Percentiles rank a stretch among this genome's conserved stretches.
Conservation (phyloP, 2,329 filamentous ascomycete genomes). For the Chaetomiaceae sp. region DNA sequence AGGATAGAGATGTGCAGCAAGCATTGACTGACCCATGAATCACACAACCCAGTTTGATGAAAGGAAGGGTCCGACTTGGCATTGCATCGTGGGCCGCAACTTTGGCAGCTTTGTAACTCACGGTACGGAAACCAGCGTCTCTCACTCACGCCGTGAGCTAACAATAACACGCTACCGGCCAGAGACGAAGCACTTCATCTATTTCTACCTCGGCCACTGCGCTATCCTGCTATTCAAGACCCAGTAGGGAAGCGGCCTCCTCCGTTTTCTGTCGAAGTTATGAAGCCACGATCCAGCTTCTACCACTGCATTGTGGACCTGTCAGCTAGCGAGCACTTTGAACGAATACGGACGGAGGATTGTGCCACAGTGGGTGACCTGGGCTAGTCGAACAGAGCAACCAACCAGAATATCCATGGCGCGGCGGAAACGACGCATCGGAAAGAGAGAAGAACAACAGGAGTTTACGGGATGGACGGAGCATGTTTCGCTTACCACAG, state of each 20-base stretch:
- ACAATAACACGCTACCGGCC: slow-evolving; percentile 17
- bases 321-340: slow-evolving; percentile 3
- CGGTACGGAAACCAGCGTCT: slow-evolving; percentile 51
- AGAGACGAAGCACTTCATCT: slow-evolving; percentile 99
- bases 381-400: slow-evolving; percentile 2
- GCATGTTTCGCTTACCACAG: not conserved
- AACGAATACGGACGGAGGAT: slow-evolving; percentile 16
- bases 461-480: not conserved
- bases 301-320: not conserved
- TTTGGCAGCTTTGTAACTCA: slow-evolving; percentile 99
- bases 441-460: not conserved
- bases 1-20: not conserved
- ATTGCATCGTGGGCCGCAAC: slow-evolving; percentile 97
- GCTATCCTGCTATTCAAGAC: slow-evolving; percentile 99
- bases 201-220: slow-evolving; percentile 98
- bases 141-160: not conserved
- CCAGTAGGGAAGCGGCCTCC: slow-evolving; percentile 53
- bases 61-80: slow-evolving; percentile 96
- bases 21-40: slow-evolving; percentile 12
- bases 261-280: slow-evolving; percentile 24
- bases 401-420: not conserved
- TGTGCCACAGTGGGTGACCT: not conserved
- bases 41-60: slow-evolving; percentile 75
- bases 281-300: slow-evolving; percentile 4
- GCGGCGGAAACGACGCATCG: not conserved